These are phyloP conservation scores for Septoria petroselini DNA, from an alignment of 2,329 filamentous ascomycete genomes.

Conservation along the genomic window DNA sequence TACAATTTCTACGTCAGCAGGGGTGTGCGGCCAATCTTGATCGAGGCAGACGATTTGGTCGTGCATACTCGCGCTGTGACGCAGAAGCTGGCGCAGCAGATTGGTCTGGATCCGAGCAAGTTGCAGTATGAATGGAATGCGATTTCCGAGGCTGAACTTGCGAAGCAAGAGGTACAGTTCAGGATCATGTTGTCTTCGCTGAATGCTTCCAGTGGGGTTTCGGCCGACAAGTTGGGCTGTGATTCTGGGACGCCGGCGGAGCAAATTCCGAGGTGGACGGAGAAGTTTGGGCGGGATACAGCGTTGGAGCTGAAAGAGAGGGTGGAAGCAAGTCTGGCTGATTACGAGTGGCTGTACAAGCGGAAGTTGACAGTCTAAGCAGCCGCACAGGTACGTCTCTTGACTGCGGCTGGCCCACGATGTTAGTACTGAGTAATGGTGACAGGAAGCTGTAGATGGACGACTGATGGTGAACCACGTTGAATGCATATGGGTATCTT, in stretches of 20 bases:
- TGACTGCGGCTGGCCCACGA: too few relatives aligned
- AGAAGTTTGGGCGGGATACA: slow-evolving; percentile 2
- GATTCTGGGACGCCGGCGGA: slow-evolving; percentile 1
- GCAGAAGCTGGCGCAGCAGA: slow-evolving; percentile 8
- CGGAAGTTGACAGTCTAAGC: slow-evolving; percentile 6
- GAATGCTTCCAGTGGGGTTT: slow-evolving; percentile 6
- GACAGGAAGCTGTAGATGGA: too few relatives aligned
- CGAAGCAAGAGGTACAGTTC: slow-evolving; percentile 1
- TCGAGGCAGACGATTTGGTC: slow-evolving; percentile 12
- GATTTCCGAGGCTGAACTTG: not conserved
- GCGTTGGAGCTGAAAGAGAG: not conserved
- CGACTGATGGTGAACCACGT: not conserved
- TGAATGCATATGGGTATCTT: slow-evolving; percentile 13
- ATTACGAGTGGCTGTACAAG: slow-evolving; percentile 12
- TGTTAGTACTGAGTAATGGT: too few relatives aligned
- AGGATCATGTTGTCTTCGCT: slow-evolving; percentile 4
- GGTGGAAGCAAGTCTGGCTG: slow-evolving; percentile 3
- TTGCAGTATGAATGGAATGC: slow-evolving; percentile 9
- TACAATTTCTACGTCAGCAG: slow-evolving; percentile 13
- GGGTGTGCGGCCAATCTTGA: slow-evolving; percentile 3
- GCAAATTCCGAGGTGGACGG: slow-evolving; percentile 7
- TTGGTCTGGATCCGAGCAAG: slow-evolving; percentile 2
- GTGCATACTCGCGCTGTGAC: slow-evolving; percentile 1
- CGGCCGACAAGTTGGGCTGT: slow-evolving; percentile 1
- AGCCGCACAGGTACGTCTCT: too few relatives aligned